Percentiles rank a stretch among this genome's conserved stretches.
phyloP scores from a whole-genome alignment of 768 basidiomycete genomes.

The Clathrus columnatus region DNA sequence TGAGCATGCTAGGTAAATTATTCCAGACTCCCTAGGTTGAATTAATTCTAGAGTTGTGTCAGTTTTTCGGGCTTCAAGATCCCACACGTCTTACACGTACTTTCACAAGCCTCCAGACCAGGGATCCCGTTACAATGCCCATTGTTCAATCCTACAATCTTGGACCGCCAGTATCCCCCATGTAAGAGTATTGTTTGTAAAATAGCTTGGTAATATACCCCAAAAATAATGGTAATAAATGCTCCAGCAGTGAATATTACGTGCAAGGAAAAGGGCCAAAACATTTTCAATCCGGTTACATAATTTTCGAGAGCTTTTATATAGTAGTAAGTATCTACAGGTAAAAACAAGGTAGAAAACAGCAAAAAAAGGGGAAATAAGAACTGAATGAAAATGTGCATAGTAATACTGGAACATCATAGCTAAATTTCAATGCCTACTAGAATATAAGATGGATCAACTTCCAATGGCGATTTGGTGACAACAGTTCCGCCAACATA shows the following conservation, averaged over 20 bases:
- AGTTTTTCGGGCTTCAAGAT: not conserved
- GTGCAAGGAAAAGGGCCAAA: not conserved
- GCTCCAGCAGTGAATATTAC: slow-evolving; percentile 19
- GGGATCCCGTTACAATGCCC: slow-evolving; percentile 39
- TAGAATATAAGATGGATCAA: slow-evolving; percentile 69
- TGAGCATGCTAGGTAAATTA: slow-evolving; percentile 59
- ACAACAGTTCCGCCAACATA: slow-evolving; percentile 86
- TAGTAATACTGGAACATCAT: not conserved
- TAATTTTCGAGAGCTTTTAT: not conserved
- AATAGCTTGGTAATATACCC: slow-evolving; percentile 38
- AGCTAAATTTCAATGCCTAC: slow-evolving; percentile 75
- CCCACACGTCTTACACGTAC: slow-evolving; percentile 28
- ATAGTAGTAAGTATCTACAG: not conserved
- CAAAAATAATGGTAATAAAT: slow-evolving; percentile 32
- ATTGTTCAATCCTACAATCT: slow-evolving; percentile 37
- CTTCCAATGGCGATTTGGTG: slow-evolving; percentile 68
- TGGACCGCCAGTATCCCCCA: slow-evolving; percentile 35
- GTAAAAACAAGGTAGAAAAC: not conserved
- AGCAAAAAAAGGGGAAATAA: not conserved
- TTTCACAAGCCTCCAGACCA: slow-evolving; percentile 60
- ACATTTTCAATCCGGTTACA: not conserved
- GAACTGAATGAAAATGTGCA: not conserved
- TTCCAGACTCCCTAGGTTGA: slow-evolving; percentile 47
- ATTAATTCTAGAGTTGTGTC: slow-evolving; percentile 36
- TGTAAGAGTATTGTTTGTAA: slow-evolving; percentile 36